Evolutionary conservation across 78 protist genomes (phyloP).

Genomic region (Dictyostelium capitatum): DNA sequence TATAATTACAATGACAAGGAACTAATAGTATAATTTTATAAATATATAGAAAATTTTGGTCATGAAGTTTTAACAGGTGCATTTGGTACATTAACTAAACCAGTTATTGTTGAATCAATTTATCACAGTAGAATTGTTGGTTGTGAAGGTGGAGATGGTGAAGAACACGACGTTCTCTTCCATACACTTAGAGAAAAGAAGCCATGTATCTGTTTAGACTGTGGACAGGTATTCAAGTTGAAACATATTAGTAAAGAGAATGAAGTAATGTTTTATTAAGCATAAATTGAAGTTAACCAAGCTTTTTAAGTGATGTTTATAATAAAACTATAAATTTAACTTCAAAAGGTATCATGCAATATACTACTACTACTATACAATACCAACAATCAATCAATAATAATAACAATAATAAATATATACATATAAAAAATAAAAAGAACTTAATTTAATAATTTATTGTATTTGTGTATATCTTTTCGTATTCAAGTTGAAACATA

Average conservation of each 20-base stretch:
- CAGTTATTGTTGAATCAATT: slow-evolving; percentile 74
- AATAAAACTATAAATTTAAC: no score
- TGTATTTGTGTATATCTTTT: no score
- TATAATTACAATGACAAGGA: no score
- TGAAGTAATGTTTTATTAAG: slow-evolving; percentile 72
- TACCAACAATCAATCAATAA: no score
- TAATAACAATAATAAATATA: no score
- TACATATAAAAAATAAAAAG: no score
- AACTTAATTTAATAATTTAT: no score
- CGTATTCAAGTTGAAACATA: slow-evolving; percentile 69
- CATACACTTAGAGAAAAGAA: slow-evolving; percentile 54
- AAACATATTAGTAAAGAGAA: slow-evolving; percentile 40
- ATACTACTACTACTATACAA: no score
- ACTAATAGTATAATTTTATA: not conserved
- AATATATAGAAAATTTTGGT: slow-evolving; percentile 64
- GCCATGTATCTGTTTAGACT: slow-evolving; percentile 73
- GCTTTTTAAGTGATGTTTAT: no score
- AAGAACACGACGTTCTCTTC: slow-evolving; percentile 69
- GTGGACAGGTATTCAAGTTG: slow-evolving; percentile 76
- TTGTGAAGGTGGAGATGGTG: slow-evolving; percentile 83
- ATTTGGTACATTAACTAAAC: slow-evolving; percentile 67
- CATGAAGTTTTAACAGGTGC: slow-evolving; percentile 76
- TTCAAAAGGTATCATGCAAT: no score
- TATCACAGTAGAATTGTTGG: slow-evolving; percentile 58
- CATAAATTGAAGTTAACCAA: no score